Evolutionary conservation across 306 rosid genomes (phyloP), one percentile per base, ranked within the genome.

Genomic region (Cicer yamashitae): DNA sequence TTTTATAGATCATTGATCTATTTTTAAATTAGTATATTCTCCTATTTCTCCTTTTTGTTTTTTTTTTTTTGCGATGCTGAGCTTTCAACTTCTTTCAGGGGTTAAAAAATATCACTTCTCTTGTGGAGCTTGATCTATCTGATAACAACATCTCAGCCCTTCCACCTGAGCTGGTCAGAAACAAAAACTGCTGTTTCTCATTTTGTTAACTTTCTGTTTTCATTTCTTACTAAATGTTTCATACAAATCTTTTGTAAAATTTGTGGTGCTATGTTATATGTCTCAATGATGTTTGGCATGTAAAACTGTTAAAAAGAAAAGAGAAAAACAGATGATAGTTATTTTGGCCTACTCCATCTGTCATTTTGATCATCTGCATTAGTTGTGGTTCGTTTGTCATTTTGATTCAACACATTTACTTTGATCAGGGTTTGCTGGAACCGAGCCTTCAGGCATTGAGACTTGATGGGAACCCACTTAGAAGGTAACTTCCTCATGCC

Each of bases 381-480:
- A 45, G 52, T 71, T 3, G n/a, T 63, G 45, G 30, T 65, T 74
- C 56, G 41, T 68, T 79, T 54, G 20, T 37, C 46, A 67, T 57
- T 48, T 64, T 40, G 67, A 58, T 83, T 71, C 59, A 13, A 57
- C 60, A 18, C 52, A 20, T 70, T 67, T 67, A 75, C 78, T 66
- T 76, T 85, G 47, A 41, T 83, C 88, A 94, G 98, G 97, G 98
- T 81, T 76, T 91, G 72, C 93, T 94, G 63, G 98, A 94, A 81
- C 84, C 92, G 22, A 88, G 76, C 86, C 86, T 94, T 51, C 97
- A 88, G 76, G 89, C 81, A 43, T 78, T 94, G 71, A 84, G 93
- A 87, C 91, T 94, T 57, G 96, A 84, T 37, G 97, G 98, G 77
- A 94, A 94, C 92, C 97, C 97, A 34, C 84, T 94, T 76, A 87